Percentiles rank a stretch among this genome's conserved stretches.
These are phyloP conservation scores for Physcomitrellopsis africana DNA, from an alignment of 225 moss, liverwort and hornwort genomes.

Conservation along the genomic window DNA sequence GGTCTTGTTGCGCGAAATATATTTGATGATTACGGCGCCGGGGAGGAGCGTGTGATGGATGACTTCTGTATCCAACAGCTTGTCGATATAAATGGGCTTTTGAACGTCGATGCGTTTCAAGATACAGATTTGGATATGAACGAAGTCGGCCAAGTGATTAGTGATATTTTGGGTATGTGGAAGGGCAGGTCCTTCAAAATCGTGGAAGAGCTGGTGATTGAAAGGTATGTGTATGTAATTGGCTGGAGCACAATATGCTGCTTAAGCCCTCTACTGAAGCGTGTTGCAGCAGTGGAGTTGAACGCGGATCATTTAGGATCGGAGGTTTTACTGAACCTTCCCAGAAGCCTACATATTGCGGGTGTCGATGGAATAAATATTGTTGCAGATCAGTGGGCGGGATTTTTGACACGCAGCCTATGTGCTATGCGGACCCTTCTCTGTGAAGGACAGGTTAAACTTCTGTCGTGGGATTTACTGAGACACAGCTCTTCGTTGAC, in stretches of 20 bases:
- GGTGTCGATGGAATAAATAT: conserved; percentile 40
- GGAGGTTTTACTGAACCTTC: conserved; percentile 78
- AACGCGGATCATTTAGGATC: conserved; percentile 59
- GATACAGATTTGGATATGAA: conserved; percentile 61
- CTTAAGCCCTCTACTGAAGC: conserved; percentile 67
- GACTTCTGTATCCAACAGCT: conserved; percentile 88
- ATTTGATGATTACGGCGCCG: conserved; percentile 62
- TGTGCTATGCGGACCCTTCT: conserved; percentile 55
- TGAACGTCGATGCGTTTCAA: conserved; percentile 58
- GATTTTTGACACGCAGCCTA: conserved; percentile 60
- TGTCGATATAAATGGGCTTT: conserved; percentile 78
- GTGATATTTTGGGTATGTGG: conserved; percentile 83
- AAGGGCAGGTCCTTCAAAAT: conserved; percentile 80
- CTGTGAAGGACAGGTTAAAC: conserved; percentile 61
- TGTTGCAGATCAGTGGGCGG: conserved; percentile 70
- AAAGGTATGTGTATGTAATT: conserved; percentile 91
- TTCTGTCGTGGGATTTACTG: conserved; percentile 84
- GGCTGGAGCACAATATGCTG: conserved; percentile 88
- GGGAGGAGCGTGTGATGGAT: conserved; percentile 72
- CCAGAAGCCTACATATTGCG: conserved; percentile 65
- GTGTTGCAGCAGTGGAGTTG: conserved; percentile 62
- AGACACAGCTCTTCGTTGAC: conserved; percentile 82
- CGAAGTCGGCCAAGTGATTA: conserved; percentile 74
- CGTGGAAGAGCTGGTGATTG: conserved; percentile 86
- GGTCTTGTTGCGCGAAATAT: conserved; percentile 74